phyloP scores from a whole-genome alignment of 306 rosid genomes.

The Medicago ruthenica region DNA sequence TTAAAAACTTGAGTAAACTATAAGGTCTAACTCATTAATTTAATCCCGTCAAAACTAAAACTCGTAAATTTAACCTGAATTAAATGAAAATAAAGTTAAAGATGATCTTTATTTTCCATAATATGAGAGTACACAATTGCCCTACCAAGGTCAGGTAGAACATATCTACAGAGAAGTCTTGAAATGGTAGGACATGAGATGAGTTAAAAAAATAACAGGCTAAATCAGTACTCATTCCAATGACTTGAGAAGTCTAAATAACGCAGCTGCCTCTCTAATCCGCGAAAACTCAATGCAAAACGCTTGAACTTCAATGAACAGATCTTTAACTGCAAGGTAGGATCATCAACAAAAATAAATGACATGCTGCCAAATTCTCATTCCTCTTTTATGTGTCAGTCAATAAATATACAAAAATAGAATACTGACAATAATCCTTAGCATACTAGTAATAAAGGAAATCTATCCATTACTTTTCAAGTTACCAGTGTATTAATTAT shows the following conservation, averaged over 20 bases:
- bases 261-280: conserved; percentile 90
- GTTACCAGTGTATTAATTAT: background rate
- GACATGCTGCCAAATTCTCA: conserved; percentile 9
- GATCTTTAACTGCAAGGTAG: conserved; percentile 77
- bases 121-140: conserved; percentile 37
- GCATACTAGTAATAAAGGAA: background rate
- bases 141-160: conserved; percentile 46
- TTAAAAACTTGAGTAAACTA: background rate
- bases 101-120: conserved; percentile 42
- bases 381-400: background rate
- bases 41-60: background rate
- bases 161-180: conserved; percentile 55
- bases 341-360: conserved; percentile 41
- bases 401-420: conserved; percentile 4
- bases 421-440: background rate
- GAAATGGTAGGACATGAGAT: background rate
- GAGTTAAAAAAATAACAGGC: conserved; percentile 3
- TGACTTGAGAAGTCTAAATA: conserved; percentile 89
- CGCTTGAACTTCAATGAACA: conserved; percentile 92
- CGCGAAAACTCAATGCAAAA: conserved; percentile 94
- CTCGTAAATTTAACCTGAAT: conserved; percentile 5
- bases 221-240: conserved; percentile 61
- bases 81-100: conserved; percentile 21
- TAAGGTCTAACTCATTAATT: background rate
- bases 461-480: background rate